Evolutionary conservation across 2,329 filamentous ascomycete genomes (phyloP).

Genomic region (Sordariomycetes sp.): DNA sequence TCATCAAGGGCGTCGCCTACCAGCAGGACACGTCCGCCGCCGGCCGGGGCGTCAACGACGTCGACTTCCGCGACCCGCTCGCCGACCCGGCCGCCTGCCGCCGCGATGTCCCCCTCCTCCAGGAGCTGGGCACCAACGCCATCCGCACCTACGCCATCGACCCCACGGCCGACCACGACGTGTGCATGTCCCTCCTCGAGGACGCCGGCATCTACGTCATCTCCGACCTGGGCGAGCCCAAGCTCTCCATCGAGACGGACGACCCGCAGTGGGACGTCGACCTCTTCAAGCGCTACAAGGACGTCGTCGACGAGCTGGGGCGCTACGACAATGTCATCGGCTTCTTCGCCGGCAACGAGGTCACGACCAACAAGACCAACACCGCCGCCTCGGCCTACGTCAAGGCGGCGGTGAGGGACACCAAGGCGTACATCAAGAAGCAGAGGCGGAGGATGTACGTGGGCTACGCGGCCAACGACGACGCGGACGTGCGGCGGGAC

Average conservation of each 20-base stretch:
- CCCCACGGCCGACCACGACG: constrained; percentile 64
- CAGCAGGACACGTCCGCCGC: constrained; percentile 64
- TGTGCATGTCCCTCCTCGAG: constrained; percentile 75
- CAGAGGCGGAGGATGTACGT: constrained; percentile 79
- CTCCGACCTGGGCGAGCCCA: constrained; percentile 77
- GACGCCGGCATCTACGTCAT: constrained; percentile 91
- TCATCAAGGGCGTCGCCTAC: constrained; percentile 90
- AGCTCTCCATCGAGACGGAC: constrained; percentile 74
- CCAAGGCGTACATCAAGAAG: constrained; percentile 82
- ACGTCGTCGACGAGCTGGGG: constrained; percentile 69
- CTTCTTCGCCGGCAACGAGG: constrained; percentile 98
- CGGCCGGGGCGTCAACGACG: constrained; percentile 29
- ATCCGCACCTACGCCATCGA: constrained; percentile 94
- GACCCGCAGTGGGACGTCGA: constrained; percentile 67
- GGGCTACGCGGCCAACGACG: constrained; percentile 93
- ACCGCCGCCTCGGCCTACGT: constrained; percentile 86
- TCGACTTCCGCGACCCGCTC: constrained; percentile 72
- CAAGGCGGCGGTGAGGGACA: constrained; percentile 94
- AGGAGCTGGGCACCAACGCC: constrained; percentile 74
- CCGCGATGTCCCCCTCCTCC: constrained; percentile 76
- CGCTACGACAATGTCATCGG: constrained; percentile 87
- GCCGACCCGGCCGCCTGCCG: constrained; percentile 60
- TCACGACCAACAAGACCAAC: constrained; percentile 82
- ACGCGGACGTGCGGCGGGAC: constrained; percentile 67
- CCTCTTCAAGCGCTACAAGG: constrained; percentile 71